Evolutionary conservation across 495 filamentous ascomycete species (phyloP).

Genomic region (Diplogelasinospora grovesii): DNA sequence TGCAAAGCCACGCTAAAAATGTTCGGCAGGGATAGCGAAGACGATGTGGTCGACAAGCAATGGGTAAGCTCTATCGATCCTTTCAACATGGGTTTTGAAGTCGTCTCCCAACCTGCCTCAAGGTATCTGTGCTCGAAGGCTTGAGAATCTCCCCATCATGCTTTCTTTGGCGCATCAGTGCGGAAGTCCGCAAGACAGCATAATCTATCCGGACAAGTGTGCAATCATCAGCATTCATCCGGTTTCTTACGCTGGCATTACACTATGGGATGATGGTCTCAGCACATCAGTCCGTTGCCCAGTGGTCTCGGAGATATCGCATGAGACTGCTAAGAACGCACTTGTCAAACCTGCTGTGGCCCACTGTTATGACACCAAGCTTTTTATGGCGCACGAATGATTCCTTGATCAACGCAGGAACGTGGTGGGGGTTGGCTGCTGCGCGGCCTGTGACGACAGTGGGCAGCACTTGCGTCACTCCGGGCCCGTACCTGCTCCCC

Average conservation of each 20-base stretch:
- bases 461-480: slow-evolving; percentile 21
- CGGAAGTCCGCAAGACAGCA: background rate
- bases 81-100: too few relatives aligned
- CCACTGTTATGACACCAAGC: slow-evolving; percentile 1
- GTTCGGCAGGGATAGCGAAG: background rate
- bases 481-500: slow-evolving; percentile 10
- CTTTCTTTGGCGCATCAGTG: background rate
- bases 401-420: background rate
- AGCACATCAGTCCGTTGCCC: too few relatives aligned
- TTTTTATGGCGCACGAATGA: background rate
- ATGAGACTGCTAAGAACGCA: too few relatives aligned
- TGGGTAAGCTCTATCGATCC: slow-evolving; percentile 3
- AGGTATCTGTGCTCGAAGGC: too few relatives aligned
- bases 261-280: too few relatives aligned
- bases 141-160: background rate
- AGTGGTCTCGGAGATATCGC: too few relatives aligned
- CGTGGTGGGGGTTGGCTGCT: background rate
- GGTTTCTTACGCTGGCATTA: too few relatives aligned
- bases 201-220: too few relatives aligned
- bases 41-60: slow-evolving; percentile 2
- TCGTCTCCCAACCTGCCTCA: too few relatives aligned
- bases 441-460: slow-evolving; percentile 1
- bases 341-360: too few relatives aligned
- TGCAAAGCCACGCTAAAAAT: background rate
- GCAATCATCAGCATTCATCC: too few relatives aligned